Evolutionary conservation across 2,329 filamentous ascomycete genomes (phyloP).

Genomic region (Neofusicoccum sp.): DNA sequence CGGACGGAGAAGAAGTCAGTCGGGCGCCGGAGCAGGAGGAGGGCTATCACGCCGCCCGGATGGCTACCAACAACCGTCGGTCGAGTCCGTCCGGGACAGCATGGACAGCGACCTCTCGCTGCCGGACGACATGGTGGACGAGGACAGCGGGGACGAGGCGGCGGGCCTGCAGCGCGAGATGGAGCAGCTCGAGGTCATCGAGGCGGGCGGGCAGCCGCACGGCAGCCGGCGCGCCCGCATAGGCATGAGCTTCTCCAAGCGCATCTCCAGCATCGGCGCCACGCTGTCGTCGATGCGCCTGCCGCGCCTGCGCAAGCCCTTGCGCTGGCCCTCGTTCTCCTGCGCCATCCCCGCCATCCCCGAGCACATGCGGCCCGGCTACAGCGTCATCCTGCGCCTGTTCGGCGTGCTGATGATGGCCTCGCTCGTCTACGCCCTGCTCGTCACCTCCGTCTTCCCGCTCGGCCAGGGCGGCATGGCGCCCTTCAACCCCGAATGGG

Average conservation of each 20-base stretch:
- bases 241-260: conserved; percentile 54
- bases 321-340: conserved; percentile 26
- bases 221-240: conserved; percentile 24
- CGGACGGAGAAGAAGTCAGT: conserved; percentile 4
- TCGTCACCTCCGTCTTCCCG: conserved; percentile 80
- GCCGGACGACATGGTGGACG: conserved; percentile 52
- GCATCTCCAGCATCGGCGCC: conserved; percentile 54
- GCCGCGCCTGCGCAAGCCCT: conserved; percentile 29
- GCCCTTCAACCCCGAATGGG: conserved; percentile 79
- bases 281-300: conserved; percentile 58
- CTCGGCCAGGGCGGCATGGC: conserved; percentile 64
- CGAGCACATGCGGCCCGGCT: conserved; percentile 52
- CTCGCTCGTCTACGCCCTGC: conserved; percentile 76
- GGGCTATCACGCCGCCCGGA: conserved; percentile 32
- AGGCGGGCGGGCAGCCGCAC: conserved; percentile 34
- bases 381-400: conserved; percentile 69
- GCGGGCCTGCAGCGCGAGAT: conserved; percentile 71
- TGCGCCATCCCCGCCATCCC: conserved; percentile 43
- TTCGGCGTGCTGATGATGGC: conserved; percentile 74
- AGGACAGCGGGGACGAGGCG: conserved; percentile 51
- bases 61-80: conserved; percentile 66
- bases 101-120: conserved; percentile 52
- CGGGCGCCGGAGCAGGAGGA: conserved; percentile 9
- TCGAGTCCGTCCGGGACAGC: conserved; percentile 71
- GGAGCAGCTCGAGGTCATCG: conserved; percentile 62